A percentile compares a stretch with the other conserved stretches of the same genome.
Conservation (phyloP, 768 basidiomycete genomes). For the Trichaptum fuscoviolaceum region DNA sequence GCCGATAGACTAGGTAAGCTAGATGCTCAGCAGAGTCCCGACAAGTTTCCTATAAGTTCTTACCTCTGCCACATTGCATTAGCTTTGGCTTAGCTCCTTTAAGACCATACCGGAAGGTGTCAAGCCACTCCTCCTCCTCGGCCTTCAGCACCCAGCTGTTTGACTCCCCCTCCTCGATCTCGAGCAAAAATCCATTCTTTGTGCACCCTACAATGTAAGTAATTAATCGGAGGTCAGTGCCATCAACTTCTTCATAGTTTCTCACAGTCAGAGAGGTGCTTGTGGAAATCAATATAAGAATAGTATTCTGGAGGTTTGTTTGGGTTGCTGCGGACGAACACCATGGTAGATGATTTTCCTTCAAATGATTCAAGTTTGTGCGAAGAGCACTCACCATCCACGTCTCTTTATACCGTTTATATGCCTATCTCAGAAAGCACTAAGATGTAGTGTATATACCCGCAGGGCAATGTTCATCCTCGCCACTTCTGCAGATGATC, state of each 20-base stretch:
- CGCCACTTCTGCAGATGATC: too few relatives aligned
- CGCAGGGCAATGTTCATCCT: too few relatives aligned
- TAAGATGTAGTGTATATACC: too few relatives aligned
- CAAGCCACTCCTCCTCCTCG: background rate
- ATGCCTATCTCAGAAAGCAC: too few relatives aligned
- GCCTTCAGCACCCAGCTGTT: background rate
- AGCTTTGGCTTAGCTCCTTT: background rate
- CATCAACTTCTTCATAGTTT: background rate
- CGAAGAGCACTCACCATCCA: background rate
- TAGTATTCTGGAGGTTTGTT: background rate
- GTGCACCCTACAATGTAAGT: background rate
- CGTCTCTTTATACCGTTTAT: too few relatives aligned
- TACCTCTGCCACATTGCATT: background rate
- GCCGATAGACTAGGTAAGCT: background rate
- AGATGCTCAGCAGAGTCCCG: background rate
- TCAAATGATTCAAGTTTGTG: background rate
- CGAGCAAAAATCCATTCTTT: background rate
- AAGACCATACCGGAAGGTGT: background rate
- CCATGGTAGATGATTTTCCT: background rate
- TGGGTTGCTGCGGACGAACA: background rate
- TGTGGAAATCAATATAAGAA: background rate
- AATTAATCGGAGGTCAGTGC: background rate
- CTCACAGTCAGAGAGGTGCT: background rate
- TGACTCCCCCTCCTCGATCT: background rate
- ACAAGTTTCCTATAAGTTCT: background rate